Percentiles rank a stretch among this genome's conserved stretches.
phyloP scores from a whole-genome alignment of 306 rosid genomes.

The Lathyrus aphaca region DNA sequence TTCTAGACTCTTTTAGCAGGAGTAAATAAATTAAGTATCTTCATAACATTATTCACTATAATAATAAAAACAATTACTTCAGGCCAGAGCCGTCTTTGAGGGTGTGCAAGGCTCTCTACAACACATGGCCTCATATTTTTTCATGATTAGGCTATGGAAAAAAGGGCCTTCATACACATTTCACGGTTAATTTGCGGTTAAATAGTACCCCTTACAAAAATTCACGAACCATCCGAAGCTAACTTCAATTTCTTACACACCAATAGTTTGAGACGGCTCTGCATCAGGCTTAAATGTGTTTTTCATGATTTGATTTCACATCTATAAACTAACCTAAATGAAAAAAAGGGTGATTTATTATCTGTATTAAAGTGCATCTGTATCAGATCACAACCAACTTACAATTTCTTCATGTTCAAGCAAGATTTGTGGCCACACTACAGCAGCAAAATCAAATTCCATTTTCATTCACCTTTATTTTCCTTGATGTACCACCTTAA shows the following conservation, averaged over 20 bases:
- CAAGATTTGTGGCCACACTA: constrained; percentile 32
- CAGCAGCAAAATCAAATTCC: constrained; percentile 32
- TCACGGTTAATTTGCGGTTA: too few species aligned
- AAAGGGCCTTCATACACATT: too few species aligned
- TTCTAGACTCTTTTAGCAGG: not conserved
- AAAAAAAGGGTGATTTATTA: constrained; percentile 21
- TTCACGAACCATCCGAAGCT: too few species aligned
- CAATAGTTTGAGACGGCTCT: too few species aligned
- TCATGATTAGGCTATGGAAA: too few species aligned
- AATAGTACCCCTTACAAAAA: too few species aligned
- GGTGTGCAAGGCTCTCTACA: too few species aligned
- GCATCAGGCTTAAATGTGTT: not conserved
- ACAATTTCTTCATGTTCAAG: constrained; percentile 39
- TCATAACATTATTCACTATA: not conserved
- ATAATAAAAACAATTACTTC: constrained; percentile 4
- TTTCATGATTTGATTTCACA: constrained; percentile 36
- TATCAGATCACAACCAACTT: constrained; percentile 34
- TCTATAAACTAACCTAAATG: constrained; percentile 29
- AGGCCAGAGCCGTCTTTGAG: too few species aligned
- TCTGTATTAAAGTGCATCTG: constrained; percentile 7
- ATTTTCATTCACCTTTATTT: constrained; percentile 28
- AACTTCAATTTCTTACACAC: too few species aligned
- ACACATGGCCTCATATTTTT: too few species aligned
- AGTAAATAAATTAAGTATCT: too few species aligned
- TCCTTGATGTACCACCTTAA: constrained; percentile 37